Percentiles rank a stretch among this genome's conserved stretches.
Evolutionary conservation across 768 basidiomycete genomes (phyloP).

Genomic region (Mycena alexandri): DNA sequence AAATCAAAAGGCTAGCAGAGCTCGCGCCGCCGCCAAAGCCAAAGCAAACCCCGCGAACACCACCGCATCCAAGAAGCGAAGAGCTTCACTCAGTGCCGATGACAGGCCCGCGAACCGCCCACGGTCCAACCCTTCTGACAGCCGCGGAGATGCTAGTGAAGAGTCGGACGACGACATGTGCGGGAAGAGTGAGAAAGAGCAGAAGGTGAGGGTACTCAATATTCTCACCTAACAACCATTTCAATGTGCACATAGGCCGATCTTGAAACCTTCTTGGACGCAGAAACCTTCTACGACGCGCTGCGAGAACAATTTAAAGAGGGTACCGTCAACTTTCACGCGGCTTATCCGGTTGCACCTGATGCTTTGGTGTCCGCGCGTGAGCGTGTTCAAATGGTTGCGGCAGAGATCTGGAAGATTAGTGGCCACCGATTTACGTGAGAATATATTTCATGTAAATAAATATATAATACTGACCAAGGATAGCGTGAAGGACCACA

Average conservation of each 20-base stretch:
- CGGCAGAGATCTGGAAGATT: slow-evolving; percentile 41
- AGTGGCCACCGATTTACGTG: slow-evolving; percentile 45
- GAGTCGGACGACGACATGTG: slow-evolving; percentile 8
- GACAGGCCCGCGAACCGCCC: background rate
- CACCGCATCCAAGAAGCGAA: background rate
- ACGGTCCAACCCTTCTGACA: background rate
- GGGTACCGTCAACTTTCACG: slow-evolving; percentile 40
- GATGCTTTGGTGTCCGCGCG: slow-evolving; percentile 37
- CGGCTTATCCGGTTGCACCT: slow-evolving; percentile 35
- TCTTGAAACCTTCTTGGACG: slow-evolving; percentile 18
- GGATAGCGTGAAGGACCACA: too few relatives aligned
- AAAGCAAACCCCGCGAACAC: background rate
- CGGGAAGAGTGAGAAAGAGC: background rate
- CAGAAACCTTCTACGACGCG: slow-evolving; percentile 13
- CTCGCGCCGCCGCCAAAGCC: background rate
- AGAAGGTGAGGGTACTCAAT: background rate
- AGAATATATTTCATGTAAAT: slow-evolving; percentile 10
- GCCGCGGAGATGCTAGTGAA: background rate
- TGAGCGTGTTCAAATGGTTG: slow-evolving; percentile 36
- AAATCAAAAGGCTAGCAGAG: slow-evolving; percentile 1
- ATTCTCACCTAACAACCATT: background rate
- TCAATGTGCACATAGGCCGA: background rate
- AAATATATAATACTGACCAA: too few relatives aligned
- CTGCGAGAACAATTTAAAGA: slow-evolving; percentile 6
- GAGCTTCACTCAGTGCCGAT: background rate